Evolutionary conservation across 768 basidiomycete species (phyloP).

Genomic region (Auricularia sp.): DNA sequence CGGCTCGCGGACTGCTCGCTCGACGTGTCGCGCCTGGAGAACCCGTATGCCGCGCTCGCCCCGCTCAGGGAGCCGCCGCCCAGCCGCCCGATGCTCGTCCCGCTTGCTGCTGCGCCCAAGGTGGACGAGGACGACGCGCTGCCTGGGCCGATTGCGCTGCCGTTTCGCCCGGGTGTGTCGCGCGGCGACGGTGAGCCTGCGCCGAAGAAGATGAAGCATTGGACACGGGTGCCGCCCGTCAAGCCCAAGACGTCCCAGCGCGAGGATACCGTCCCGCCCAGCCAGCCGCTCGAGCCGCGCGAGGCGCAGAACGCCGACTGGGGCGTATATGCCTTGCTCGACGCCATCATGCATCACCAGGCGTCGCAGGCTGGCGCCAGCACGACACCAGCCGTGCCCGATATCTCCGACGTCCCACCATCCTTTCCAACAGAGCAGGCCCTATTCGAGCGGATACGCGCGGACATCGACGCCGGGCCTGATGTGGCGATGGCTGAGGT

Average conservation of each 20-base stretch:
- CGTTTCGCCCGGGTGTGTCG: not conserved
- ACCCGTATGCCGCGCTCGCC: slow-evolving; percentile 5
- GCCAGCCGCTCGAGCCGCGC: not conserved
- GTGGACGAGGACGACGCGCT: not conserved
- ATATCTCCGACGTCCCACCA: not conserved
- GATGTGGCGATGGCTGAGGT: not conserved
- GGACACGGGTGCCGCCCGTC: not conserved
- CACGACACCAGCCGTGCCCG: not conserved
- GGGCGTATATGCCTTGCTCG: not conserved
- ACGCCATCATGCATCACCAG: not conserved
- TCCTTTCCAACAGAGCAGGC: not conserved
- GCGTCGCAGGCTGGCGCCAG: not conserved
- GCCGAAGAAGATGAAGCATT: not conserved
- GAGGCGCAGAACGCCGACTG: not conserved
- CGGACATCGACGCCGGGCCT: not conserved
- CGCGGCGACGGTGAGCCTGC: not conserved
- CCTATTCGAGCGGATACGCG: not conserved
- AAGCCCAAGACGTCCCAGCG: not conserved
- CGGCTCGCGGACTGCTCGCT: slow-evolving; percentile 66
- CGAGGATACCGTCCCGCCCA: not conserved
- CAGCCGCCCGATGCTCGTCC: slow-evolving; percentile 2
- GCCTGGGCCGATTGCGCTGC: not conserved
- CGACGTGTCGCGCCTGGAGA: slow-evolving; percentile 25
- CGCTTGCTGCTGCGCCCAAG: not conserved
- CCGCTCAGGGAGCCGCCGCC: slow-evolving; percentile 6